Evolutionary conservation across 202 grass and related monocot genomes (phyloP).

Genomic region (Carex arenaria): DNA sequence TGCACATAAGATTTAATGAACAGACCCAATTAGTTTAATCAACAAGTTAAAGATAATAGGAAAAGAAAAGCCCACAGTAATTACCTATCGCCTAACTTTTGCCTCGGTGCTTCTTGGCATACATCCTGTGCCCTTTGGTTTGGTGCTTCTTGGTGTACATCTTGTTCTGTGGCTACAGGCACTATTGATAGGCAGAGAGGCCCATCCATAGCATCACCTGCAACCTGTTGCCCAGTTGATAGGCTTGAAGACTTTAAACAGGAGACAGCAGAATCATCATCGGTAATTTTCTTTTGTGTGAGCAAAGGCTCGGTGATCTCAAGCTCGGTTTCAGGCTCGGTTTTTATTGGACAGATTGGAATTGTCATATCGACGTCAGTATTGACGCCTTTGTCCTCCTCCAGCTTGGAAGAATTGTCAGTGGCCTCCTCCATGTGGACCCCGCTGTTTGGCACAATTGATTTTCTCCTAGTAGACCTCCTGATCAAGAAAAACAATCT

Average conservation of each 20-base stretch:
- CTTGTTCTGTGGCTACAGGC: neutral
- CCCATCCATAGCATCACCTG: neutral
- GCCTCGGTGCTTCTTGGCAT: neutral
- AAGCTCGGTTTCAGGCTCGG: neutral
- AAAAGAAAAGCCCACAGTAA: neutral
- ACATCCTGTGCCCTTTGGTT: neutral
- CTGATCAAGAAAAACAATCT: neutral
- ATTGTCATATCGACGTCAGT: neutral
- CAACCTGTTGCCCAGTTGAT: neutral
- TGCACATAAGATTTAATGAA: neutral
- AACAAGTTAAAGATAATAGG: neutral
- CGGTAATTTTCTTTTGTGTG: neutral
- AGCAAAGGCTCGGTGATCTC: neutral
- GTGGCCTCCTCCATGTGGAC: neutral
- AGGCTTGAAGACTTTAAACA: neutral
- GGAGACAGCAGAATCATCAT: neutral
- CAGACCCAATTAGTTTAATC: neutral
- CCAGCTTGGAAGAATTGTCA: neutral
- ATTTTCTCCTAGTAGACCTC: conserved; percentile 5
- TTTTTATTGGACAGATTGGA: neutral
- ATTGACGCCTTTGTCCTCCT: neutral
- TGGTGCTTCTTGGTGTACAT: neutral
- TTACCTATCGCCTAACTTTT: conserved; percentile 2
- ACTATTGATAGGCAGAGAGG: neutral
- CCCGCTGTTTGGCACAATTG: neutral